Evolutionary conservation across 2,329 filamentous ascomycete genomes (phyloP), one percentile per base, ranked within the genome.

Genomic region (Scedosporium minutisporum): DNA sequence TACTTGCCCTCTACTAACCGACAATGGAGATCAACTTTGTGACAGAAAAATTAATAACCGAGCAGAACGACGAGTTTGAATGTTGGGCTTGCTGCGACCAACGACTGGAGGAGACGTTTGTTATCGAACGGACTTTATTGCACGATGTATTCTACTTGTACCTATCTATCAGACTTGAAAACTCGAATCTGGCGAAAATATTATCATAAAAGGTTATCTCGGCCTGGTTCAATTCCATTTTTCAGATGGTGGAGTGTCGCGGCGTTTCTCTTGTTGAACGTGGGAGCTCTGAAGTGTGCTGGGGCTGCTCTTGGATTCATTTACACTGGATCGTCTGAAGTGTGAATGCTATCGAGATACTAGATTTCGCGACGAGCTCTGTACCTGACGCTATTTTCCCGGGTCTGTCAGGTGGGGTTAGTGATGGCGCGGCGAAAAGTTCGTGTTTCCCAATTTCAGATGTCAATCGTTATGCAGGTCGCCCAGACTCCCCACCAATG

Each of bases 351-450:
- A 60, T 60, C 41, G 42, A 41, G 58, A 60, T 60, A 60, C 58
- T 48, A 12, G 46, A 60, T 29, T 18, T 60, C 10, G 58, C 58
- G 23, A n/a, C 42, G 23, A 29, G 41, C 21, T 27, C 41, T 46
- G 58, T 60, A 60, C 58, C 44, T 60, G 58, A 60, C 58, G 21
- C 58, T 18, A 61, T 61, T n/a, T 51, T 61, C 44, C 42, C 59
- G n/a, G 16, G 25, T 33, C 48, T 38, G 46, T 44, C 59, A 61
- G 59, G 59, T 44, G 44, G 59, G 44, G 44, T 51, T 41, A 58
- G 57, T 58, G 42, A 38, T 27, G 42, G 46, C 23, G 18, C 12
- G 14, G 6, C n/a, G n/a, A 60, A 44, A 44, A 18, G 14, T 44
- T 42, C 38, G 57, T 58, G 27, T 38, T 58, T 23, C 23, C 51